Evolutionary conservation across 2,329 filamentous ascomycete genomes (phyloP).

Genomic region (Helminthosporium solani): DNA sequence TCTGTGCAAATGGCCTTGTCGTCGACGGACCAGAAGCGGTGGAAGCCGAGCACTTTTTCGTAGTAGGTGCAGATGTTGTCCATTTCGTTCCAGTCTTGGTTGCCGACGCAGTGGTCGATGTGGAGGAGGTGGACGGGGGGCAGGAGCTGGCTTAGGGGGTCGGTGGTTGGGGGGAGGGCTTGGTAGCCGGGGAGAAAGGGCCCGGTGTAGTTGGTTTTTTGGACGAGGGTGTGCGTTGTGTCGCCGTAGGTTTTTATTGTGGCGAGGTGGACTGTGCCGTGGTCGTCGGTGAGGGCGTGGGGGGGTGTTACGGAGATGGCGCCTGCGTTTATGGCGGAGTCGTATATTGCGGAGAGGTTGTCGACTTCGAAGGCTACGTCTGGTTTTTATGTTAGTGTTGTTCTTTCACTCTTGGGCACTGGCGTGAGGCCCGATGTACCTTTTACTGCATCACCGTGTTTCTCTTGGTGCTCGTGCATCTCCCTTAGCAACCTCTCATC

Average conservation of each 20-base stretch:
- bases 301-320: slow-evolving; percentile 65
- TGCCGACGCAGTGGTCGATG: slow-evolving; percentile 96
- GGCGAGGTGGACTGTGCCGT: slow-evolving; percentile 70
- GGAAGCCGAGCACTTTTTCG: slow-evolving; percentile 85
- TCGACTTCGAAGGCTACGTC: slow-evolving; percentile 96
- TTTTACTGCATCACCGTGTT: slow-evolving; percentile 90
- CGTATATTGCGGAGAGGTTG: slow-evolving; percentile 77
- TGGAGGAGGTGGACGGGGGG: slow-evolving; percentile 67
- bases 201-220: slow-evolving; percentile 68
- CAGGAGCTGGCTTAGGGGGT: slow-evolving; percentile 53
- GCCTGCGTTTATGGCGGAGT: slow-evolving; percentile 66
- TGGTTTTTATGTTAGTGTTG: slow-evolving; percentile 15
- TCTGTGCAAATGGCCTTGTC: slow-evolving; percentile 91
- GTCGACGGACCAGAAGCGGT: slow-evolving; percentile 96
- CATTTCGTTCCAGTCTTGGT: slow-evolving; percentile 95
- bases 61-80: slow-evolving; percentile 68
- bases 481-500: slow-evolving; percentile 68
- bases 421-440: slow-evolving; percentile 20
- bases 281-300: slow-evolving; percentile 52
- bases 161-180: slow-evolving; percentile 52
- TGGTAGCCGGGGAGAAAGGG: slow-evolving; percentile 79
- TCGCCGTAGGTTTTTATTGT: slow-evolving; percentile 91
- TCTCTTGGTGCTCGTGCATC: slow-evolving; percentile 79
- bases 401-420: neutral
- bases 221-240: slow-evolving; percentile 89